Evolutionary conservation across 2,329 filamentous ascomycete genomes (phyloP), one percentile per base, ranked within the genome.

Genomic region (Fusarium nelsonii): DNA sequence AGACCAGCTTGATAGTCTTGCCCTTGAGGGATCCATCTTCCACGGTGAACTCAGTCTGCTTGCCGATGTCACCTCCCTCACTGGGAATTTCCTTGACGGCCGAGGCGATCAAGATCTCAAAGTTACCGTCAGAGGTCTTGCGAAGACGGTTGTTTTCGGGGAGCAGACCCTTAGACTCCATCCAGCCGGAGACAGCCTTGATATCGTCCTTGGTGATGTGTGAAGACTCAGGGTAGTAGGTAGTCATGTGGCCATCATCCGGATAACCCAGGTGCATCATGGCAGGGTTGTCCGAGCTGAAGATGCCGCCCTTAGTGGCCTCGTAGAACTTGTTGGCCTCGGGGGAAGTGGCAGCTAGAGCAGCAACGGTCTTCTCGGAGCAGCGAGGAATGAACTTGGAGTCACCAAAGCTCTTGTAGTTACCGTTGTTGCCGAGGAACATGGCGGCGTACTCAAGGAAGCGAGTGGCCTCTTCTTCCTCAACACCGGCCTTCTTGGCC

Each of bases 381-480:
- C 91, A 88, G 71, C 92, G 85, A 3, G 92, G 92, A 59, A 96
- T 86, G 76, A 96, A 94, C 77, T 96, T 96, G 73, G 90, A 88
- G 79, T 96, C 92, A 43, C 93, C 93, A 74, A 94, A 95, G 72
- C 91, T 91, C 82, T 95, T 95, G 82, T 95, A 96, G 79, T 96
- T 96, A 68, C 93, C 92, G 65, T 85, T 85, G 76, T 95, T 96
- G 44, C 91, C 91, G 4, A 96, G 83, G 78, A 96, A 94, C 79
- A 93, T 91, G 32, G 87, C 88, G 9, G 91, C 85, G 78, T 95
- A 96, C 78, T 94, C 88, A 37, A 95, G 83, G 81, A 94, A 94
- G 63, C 85, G 83, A 16, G 85, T 84, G 45, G 93, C 77, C 56
- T 93, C 86, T 55, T 89, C 84, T 51, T 89, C 84, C 45, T 87